phyloP scores from a whole-genome alignment of 208 protist genomes.

The Trypanosoma boissoni region DNA sequence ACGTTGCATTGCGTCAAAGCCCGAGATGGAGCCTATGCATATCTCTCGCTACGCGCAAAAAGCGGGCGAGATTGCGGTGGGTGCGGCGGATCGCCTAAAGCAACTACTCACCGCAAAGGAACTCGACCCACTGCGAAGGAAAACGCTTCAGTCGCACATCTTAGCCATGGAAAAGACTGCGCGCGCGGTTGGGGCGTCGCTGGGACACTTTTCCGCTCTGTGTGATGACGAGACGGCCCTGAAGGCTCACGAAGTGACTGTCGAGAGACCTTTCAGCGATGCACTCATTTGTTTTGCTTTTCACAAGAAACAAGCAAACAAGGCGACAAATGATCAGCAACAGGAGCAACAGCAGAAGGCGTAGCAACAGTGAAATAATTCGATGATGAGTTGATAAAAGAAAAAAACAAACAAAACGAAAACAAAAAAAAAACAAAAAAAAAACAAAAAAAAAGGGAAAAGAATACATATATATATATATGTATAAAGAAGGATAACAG shows the following conservation, averaged over 20 bases:
- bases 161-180: slow-evolving; percentile 58
- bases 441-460: too few species aligned
- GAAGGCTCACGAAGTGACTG: slow-evolving; percentile 37
- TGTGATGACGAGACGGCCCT: slow-evolving; percentile 48
- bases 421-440: too few species aligned
- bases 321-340: too few species aligned
- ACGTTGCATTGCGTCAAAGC: slow-evolving; percentile 56
- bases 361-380: too few species aligned
- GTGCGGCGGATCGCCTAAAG: slow-evolving; percentile 52
- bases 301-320: slow-evolving; percentile 26
- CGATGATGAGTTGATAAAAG: too few species aligned
- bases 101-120: slow-evolving; percentile 26
- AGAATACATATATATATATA: too few species aligned
- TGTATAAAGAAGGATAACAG: too few species aligned
- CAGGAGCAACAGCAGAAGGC: too few species aligned
- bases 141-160: slow-evolving; percentile 27
- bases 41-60: slow-evolving; percentile 49
- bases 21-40: slow-evolving; percentile 30
- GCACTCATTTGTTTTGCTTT: slow-evolving; percentile 44
- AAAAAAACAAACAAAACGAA: too few species aligned
- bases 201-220: slow-evolving; percentile 42
- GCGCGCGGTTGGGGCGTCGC: slow-evolving; percentile 36
- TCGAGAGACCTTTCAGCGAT: slow-evolving; percentile 49
- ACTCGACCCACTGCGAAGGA: slow-evolving; percentile 32
- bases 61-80: slow-evolving; percentile 45